These are phyloP conservation scores for Colletotrichum godetiae DNA, from an alignment of 2,329 filamentous ascomycete species.

Conservation along the genomic window DNA sequence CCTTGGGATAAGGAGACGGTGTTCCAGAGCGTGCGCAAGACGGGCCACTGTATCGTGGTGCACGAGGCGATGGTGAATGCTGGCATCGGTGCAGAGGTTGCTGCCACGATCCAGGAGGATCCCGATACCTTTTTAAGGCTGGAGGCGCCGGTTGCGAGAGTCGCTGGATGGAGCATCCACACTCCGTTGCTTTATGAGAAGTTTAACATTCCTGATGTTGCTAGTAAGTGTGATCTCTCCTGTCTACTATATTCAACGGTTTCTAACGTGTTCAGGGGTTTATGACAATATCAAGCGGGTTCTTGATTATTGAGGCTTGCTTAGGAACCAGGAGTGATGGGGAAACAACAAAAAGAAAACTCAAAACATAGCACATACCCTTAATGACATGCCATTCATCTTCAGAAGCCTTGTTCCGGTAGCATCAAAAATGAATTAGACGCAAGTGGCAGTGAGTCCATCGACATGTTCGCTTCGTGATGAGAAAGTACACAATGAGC, in stretches of 20 bases:
- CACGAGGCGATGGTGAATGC: conserved; percentile 94
- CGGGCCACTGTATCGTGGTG: conserved; percentile 86
- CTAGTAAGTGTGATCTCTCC: conserved; percentile 70
- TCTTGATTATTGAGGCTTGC: conserved; percentile 66
- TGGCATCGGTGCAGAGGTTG: conserved; percentile 89
- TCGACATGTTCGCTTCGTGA: background rate
- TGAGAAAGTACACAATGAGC: background rate
- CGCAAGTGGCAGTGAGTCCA: background rate
- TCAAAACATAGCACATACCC: conserved; percentile 22
- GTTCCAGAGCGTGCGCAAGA: conserved; percentile 86
- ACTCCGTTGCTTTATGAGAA: conserved; percentile 82
- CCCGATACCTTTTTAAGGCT: conserved; percentile 79
- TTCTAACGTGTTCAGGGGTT: conserved; percentile 64
- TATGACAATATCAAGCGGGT: conserved; percentile 78
- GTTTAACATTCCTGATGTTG: conserved; percentile 86
- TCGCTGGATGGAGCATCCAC: conserved; percentile 92
- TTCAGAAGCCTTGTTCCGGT: too few relatives aligned
- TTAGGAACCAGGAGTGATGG: background rate
- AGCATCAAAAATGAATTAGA: background rate
- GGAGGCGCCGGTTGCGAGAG: conserved; percentile 85
- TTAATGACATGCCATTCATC: background rate
- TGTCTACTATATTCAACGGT: background rate
- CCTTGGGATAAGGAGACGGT: conserved; percentile 90
- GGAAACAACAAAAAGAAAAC: background rate
- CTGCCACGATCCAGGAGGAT: conserved; percentile 87